These are phyloP conservation scores for Debaryomyces coudertii DNA, from an alignment of 1,139 yeast genomes.

Conservation along the genomic window DNA sequence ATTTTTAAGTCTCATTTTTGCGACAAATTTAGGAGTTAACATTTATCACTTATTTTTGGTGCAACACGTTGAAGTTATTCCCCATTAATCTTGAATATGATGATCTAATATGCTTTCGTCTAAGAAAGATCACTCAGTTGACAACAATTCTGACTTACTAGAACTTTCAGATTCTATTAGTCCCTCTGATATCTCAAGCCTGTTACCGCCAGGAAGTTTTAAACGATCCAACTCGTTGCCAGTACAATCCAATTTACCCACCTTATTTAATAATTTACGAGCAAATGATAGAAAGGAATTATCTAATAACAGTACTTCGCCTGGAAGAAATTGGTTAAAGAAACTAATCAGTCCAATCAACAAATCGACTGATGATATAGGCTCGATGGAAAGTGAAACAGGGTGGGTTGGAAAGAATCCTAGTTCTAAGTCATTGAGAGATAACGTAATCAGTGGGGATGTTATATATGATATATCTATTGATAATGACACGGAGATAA, in stretches of 20 bases:
- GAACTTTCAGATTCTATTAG: slow-evolving; percentile 4
- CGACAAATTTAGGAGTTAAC: background rate
- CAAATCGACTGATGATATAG: slow-evolving; percentile 19
- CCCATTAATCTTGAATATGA: background rate
- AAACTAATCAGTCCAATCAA: slow-evolving; percentile 16
- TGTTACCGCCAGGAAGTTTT: background rate
- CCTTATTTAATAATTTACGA: slow-evolving; percentile 26
- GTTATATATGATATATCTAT: background rate
- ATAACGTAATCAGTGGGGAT: slow-evolving; percentile 2
- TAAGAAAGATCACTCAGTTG: slow-evolving; percentile 1
- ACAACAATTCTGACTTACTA: background rate
- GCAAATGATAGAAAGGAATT: slow-evolving; percentile 23
- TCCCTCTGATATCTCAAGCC: slow-evolving; percentile 7
- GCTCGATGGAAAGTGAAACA: slow-evolving; percentile 5
- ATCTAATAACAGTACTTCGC: slow-evolving; percentile 12
- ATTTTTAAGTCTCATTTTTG: background rate
- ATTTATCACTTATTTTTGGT: background rate
- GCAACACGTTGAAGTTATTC: background rate
- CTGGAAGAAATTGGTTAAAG: slow-evolving; percentile 16
- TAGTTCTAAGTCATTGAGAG: slow-evolving; percentile 1
- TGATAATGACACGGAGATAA: slow-evolving; percentile 12
- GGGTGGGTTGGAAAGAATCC: background rate
- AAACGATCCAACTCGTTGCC: slow-evolving; percentile 21
- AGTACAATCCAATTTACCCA: slow-evolving; percentile 28
- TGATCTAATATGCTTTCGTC: slow-evolving; percentile 2